Evolutionary conservation across 2,329 filamentous ascomycete genomes (phyloP).

Genomic region (Alternaria viburni): DNA sequence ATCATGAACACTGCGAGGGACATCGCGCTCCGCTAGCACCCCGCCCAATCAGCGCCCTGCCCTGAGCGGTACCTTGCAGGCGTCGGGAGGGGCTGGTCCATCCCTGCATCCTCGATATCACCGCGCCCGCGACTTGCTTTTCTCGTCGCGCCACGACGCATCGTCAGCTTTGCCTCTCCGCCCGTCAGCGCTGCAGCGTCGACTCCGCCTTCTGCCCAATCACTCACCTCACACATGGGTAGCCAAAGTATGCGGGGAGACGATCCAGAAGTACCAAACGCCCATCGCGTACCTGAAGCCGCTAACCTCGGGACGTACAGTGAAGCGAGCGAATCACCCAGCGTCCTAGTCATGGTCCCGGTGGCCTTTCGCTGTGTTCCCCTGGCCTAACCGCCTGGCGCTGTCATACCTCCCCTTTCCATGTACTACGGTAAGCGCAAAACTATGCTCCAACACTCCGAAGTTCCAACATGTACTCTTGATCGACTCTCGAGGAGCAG

Average conservation of each 20-base stretch:
- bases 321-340: conserved; percentile 29
- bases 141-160: neutral
- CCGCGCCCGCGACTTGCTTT: conserved; percentile 1
- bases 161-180: conserved; percentile 5
- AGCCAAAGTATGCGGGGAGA: conserved; percentile 16
- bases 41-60: conserved; percentile 22
- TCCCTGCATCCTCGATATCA: conserved; percentile 4
- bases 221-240: neutral
- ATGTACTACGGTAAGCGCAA: conserved; percentile 7
- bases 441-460: neutral
- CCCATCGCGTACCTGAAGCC: conserved; percentile 25
- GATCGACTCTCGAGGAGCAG: neutral
- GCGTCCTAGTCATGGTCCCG: conserved; percentile 15
- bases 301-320: conserved; percentile 23
- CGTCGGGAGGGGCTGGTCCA: conserved; percentile 16
- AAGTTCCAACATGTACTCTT: neutral
- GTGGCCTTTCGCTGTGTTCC: conserved; percentile 13
- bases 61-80: conserved; percentile 24
- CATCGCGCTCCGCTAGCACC: conserved; percentile 5
- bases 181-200: conserved; percentile 1
- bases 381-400: conserved; percentile 28
- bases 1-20: conserved; percentile 13
- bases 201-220: neutral
- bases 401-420: conserved; percentile 22
- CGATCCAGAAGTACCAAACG: conserved; percentile 17